phyloP scores from a whole-genome alignment of 306 rosid genomes.

The Neltuma alba region DNA sequence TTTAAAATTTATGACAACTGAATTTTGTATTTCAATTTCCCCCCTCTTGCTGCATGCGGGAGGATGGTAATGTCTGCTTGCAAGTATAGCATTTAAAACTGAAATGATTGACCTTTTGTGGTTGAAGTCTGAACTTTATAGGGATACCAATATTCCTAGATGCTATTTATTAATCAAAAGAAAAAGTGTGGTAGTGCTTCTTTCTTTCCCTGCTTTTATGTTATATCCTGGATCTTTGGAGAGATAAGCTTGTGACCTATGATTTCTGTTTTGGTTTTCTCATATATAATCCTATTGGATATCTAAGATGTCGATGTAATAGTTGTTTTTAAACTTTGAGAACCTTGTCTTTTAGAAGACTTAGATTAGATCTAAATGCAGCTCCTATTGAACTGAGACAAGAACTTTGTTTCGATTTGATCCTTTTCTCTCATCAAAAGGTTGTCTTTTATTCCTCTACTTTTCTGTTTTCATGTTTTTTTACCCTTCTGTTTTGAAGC shows the following conservation, averaged over 20 bases:
- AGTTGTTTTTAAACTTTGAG: neutral
- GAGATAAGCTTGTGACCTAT: neutral
- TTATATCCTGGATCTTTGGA: neutral
- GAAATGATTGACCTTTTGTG: neutral
- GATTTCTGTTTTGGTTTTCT: neutral
- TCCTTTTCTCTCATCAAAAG: too few relatives aligned
- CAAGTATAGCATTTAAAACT: neutral
- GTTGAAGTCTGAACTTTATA: neutral
- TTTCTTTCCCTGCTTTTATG: neutral
- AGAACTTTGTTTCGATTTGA: neutral
- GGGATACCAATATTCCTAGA: constrained; percentile 6
- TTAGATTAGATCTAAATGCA: neutral
- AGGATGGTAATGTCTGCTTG: neutral
- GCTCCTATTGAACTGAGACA: neutral
- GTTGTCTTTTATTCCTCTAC: neutral
- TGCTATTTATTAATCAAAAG: neutral
- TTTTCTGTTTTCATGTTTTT: neutral
- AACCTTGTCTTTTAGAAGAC: neutral
- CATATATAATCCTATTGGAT: neutral
- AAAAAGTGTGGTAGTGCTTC: neutral
- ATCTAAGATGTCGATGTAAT: neutral
- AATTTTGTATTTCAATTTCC: neutral
- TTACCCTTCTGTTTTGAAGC: neutral
- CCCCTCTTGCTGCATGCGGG: neutral
- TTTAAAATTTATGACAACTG: neutral